Evolutionary conservation across 2,329 filamentous ascomycete species (phyloP).

Genomic region (Diatrype stigma): DNA sequence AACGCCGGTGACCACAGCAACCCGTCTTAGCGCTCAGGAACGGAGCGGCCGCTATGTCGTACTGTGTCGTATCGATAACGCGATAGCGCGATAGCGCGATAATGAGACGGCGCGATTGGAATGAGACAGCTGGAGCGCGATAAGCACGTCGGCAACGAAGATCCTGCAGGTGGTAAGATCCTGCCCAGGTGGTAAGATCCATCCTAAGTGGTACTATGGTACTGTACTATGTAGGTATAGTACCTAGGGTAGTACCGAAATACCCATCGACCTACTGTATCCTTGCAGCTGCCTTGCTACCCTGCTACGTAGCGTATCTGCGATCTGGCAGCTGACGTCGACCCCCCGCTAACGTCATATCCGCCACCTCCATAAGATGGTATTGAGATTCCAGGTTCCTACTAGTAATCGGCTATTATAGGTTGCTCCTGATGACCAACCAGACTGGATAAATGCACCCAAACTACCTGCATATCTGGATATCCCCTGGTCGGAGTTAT

Average conservation of each 20-base stretch:
- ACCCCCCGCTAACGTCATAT: background rate
- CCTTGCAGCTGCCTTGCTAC: too few species aligned
- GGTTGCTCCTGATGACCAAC: too few species aligned
- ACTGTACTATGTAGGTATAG: too few species aligned
- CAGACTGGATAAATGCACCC: background rate
- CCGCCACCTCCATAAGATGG: background rate
- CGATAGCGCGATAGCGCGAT: background rate
- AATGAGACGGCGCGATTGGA: background rate
- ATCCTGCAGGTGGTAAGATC: too few species aligned
- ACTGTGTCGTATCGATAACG: background rate
- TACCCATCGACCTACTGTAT: too few species aligned
- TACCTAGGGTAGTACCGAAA: too few species aligned
- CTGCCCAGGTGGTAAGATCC: background rate
- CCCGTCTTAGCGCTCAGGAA: background rate
- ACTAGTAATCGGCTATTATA: too few species aligned
- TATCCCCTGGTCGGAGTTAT: conserved; percentile 13
- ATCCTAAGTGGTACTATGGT: too few species aligned
- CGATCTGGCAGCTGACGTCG: too few species aligned
- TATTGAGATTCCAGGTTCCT: too few species aligned
- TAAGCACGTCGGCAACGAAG: too few species aligned
- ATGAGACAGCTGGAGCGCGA: background rate
- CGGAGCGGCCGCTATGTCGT: background rate
- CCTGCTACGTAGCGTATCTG: too few species aligned
- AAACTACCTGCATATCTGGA: background rate
- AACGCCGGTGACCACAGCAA: conserved; percentile 5